These are phyloP conservation scores for Pseudopithomyces maydicus DNA, from an alignment of 2,329 filamentous ascomycete genomes.

Conservation along the genomic window DNA sequence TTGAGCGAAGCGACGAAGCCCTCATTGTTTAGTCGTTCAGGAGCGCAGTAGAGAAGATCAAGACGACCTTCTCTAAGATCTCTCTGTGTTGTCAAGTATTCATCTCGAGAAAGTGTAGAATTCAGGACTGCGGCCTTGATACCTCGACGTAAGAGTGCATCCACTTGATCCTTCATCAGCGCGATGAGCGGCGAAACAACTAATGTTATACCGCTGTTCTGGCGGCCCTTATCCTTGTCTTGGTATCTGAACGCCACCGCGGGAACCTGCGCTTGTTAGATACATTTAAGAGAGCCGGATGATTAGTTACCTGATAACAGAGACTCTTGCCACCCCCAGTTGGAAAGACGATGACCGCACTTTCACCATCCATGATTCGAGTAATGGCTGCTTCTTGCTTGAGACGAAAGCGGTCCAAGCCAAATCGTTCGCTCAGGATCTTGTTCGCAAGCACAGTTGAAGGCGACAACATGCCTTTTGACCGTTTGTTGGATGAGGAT, in stretches of 20 bases:
- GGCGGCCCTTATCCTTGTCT: conserved; percentile 53
- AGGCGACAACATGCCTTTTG: not conserved
- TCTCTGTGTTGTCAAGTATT: conserved; percentile 67
- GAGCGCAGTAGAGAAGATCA: conserved; percentile 89
- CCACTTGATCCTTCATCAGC: conserved; percentile 95
- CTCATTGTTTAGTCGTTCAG: conserved; percentile 87
- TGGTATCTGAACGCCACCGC: conserved; percentile 51
- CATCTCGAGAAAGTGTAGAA: conserved; percentile 58
- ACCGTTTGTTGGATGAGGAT: not conserved
- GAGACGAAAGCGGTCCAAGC: conserved; percentile 49
- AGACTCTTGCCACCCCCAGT: conserved; percentile 95
- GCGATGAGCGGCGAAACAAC: conserved; percentile 91
- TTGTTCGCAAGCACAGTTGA: conserved; percentile 33
- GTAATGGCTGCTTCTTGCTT: conserved; percentile 54
- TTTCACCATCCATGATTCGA: conserved; percentile 50
- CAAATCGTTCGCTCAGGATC: conserved; percentile 49
- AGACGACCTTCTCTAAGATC: conserved; percentile 67
- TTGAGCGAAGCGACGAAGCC: conserved; percentile 69
- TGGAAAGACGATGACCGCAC: conserved; percentile 66
- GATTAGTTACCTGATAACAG: conserved; percentile 79
- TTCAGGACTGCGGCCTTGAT: conserved; percentile 83
- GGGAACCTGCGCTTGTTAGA: conserved; percentile 34
- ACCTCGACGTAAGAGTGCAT: conserved; percentile 71
- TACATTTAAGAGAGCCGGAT: too few species aligned
- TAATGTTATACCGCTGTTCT: conserved; percentile 80